Conservation (phyloP, 139 green algal species). For the Dunaliella primolecta region DNA sequence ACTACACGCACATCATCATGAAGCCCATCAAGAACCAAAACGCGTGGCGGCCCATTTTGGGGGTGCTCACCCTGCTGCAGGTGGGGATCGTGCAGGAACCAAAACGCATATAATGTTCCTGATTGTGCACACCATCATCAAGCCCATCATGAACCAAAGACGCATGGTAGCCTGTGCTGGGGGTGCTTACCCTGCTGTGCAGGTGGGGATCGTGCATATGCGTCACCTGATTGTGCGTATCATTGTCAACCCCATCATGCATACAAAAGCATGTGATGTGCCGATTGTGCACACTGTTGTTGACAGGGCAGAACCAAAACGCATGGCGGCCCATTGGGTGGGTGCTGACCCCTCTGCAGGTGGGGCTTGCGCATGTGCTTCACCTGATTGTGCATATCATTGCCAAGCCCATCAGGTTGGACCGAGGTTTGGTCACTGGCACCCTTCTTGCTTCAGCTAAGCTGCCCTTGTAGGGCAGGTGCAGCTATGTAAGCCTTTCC, state of each 20-base stretch:
- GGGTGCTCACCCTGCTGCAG: conserved; percentile 56
- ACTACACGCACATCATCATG: conserved; percentile 37
- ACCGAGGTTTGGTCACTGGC: not conserved
- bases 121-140: conserved; percentile 31
- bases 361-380: not conserved
- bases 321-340: conserved; percentile 68
- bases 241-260: conserved; percentile 63
- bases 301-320: conserved; percentile 61
- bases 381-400: conserved; percentile 16
- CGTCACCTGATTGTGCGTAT: not conserved
- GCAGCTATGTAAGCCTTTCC: no score
- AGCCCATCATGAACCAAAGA: conserved; percentile 64
- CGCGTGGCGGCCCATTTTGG: conserved; percentile 68
- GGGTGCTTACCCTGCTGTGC: conserved; percentile 55
- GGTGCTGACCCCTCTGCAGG: conserved; percentile 50
- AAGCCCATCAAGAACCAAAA: conserved; percentile 67
- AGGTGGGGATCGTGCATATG: conserved; percentile 19
- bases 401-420: conserved; percentile 56
- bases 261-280: not conserved
- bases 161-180: conserved; percentile 68
- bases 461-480: no score
- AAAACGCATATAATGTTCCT: not conserved
- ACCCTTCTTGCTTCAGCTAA: no score
- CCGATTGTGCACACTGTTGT: conserved; percentile 24
- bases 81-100: no score